A percentile compares a stretch with the other conserved stretches of the same genome.
These are phyloP conservation scores for Trichoderma semiorbis DNA, from an alignment of 2,329 filamentous ascomycete genomes.

Conservation along the genomic window DNA sequence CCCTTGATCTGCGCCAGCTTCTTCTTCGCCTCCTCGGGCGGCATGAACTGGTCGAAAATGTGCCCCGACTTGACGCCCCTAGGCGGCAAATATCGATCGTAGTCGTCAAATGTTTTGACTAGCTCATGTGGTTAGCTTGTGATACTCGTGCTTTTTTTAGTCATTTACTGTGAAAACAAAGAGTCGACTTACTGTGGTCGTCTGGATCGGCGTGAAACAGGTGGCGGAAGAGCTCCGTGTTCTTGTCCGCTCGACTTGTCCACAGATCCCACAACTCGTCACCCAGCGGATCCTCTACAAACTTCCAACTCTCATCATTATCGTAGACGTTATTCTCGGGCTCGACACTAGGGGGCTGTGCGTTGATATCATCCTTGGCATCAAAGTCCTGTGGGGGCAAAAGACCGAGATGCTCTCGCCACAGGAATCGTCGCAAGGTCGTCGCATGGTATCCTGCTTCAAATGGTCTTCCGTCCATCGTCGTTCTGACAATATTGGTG, in stretches of 20 bases:
- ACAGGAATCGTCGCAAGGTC: constrained; percentile 76
- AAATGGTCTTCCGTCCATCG: constrained; percentile 75
- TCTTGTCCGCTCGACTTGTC: constrained; percentile 64
- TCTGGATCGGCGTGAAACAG: constrained; percentile 88
- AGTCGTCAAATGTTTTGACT: constrained; percentile 88
- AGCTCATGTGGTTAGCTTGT: background rate
- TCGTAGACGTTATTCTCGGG: constrained; percentile 62
- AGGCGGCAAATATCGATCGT: constrained; percentile 71
- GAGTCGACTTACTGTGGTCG: constrained; percentile 70
- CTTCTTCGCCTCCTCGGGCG: constrained; percentile 65
- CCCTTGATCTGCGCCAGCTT: constrained; percentile 80
- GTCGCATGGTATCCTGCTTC: constrained; percentile 78
- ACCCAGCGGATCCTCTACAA: constrained; percentile 68
- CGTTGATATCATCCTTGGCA: constrained; percentile 65
- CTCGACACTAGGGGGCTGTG: constrained; percentile 65
- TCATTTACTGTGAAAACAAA: background rate
- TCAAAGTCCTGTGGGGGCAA: constrained; percentile 70
- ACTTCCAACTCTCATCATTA: constrained; percentile 57
- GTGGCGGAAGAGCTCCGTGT: constrained; percentile 73
- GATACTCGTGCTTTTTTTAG: too few species aligned
- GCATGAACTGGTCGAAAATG: constrained; percentile 76
- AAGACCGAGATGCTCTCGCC: constrained; percentile 87
- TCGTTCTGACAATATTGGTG: constrained; percentile 63
- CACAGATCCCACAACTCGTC: constrained; percentile 67
- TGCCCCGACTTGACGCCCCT: constrained; percentile 77